Evolutionary conservation across 2,329 filamentous ascomycete species (phyloP), one percentile per base, ranked within the genome.

Genomic region (Penicillium sp.): DNA sequence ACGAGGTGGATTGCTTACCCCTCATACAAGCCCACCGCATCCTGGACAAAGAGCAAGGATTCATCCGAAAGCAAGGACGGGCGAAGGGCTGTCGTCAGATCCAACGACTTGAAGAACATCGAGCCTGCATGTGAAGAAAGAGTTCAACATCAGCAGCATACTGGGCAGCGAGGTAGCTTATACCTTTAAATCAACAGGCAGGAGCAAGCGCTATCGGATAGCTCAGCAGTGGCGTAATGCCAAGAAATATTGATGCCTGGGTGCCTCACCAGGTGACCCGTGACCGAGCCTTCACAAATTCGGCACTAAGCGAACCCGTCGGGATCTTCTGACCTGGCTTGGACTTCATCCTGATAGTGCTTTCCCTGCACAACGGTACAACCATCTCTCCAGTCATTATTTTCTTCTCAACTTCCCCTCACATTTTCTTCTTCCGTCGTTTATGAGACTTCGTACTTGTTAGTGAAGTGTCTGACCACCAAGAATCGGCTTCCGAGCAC

Each of bases 91-190:
- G 93, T 96, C 58, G 94, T 99, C 68, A 99, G 84, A 77, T 99
- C 93, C 73, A 97, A 83, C 67, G 89, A 86, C 82, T 95, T 93
- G 81, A 97, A 82, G 84, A 96, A 96, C 93, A 97, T 97, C 81
- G 89, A 90, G 88, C 79, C 83, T 58, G 59, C 59, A 63, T 23
- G 57, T 47, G 38, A 56, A 26, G 46, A 33, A 47, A 24, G 33
- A 35, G 42, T 30, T 45, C 49, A 59, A 40, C 48, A 56, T 53
- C 43, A 52, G 58, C 24, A 59, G 28, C 62, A 59, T 60, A 28
- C 60, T 63, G 56, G 55, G 48, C 57, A 12, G 38, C 38, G 18
- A 33, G 18, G 30, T 23, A 43, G 35, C 24, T 30, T 21, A 21
- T 43, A 5, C 18, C 1, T 52, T 33, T 52, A 14, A 11, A 24